phyloP scores from a whole-genome alignment of 495 filamentous ascomycete genomes.

The Penicillium verhagenii region DNA sequence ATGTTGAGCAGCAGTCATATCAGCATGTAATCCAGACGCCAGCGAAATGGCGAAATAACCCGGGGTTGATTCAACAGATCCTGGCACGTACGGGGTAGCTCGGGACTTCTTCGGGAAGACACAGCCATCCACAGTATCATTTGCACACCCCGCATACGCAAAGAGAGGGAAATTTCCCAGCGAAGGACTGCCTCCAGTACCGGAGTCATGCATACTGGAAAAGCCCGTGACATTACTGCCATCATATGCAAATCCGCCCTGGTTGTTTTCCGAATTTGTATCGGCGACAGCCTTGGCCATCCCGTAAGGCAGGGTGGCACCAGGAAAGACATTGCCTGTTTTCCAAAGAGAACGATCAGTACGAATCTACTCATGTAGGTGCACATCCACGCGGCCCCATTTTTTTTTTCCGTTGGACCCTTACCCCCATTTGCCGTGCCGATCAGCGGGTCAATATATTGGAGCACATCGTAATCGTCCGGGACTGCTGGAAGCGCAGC shows the following conservation, averaged over 20 bases:
- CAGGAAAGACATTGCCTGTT: slow-evolving; percentile 66
- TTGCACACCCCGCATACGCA: slow-evolving; percentile 60
- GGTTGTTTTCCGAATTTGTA: slow-evolving; percentile 60
- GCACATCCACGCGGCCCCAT: too few relatives aligned
- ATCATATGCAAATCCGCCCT: slow-evolving; percentile 74
- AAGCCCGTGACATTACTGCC: slow-evolving; percentile 68
- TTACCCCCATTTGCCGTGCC: slow-evolving; percentile 60
- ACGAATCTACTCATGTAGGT: not conserved
- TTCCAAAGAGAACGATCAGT: not conserved
- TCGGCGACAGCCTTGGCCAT: slow-evolving; percentile 82
- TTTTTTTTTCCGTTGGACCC: not conserved
- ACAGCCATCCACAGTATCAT: slow-evolving; percentile 65
- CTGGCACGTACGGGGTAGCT: slow-evolving; percentile 46
- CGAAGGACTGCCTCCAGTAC: slow-evolving; percentile 69
- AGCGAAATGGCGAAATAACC: slow-evolving; percentile 70
- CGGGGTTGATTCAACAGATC: slow-evolving; percentile 61
- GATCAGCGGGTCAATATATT: slow-evolving; percentile 58
- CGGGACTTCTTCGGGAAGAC: slow-evolving; percentile 57
- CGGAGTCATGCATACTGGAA: slow-evolving; percentile 71
- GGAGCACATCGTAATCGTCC: slow-evolving; percentile 43
- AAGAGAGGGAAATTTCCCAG: slow-evolving; percentile 77
- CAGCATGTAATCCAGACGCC: slow-evolving; percentile 55
- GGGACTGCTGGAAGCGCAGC: slow-evolving; percentile 8
- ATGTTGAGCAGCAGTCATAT: slow-evolving; percentile 62
- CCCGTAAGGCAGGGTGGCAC: slow-evolving; percentile 69